A percentile compares a stretch with the other conserved stretches of the same genome.
Conservation (phyloP, 176 grass and related monocot genomes). For the Olyra latifolia region DNA sequence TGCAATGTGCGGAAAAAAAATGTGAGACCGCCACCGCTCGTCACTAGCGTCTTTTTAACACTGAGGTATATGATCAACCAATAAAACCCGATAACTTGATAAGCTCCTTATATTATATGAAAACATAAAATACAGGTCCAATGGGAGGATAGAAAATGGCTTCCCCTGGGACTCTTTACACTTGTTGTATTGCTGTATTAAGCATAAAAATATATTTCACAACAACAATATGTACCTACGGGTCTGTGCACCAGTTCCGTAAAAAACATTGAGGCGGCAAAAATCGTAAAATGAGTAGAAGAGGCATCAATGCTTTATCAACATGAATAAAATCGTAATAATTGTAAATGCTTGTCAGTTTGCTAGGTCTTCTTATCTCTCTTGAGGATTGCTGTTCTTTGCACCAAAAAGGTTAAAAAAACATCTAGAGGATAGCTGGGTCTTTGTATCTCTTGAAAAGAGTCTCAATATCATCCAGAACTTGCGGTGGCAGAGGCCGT, state of each 20-base stretch:
- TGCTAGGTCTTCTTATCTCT: background rate
- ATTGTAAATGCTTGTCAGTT: background rate
- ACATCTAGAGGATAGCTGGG: constrained; percentile 55
- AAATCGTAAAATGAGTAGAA: background rate
- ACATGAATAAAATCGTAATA: constrained; percentile 11
- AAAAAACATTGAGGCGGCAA: background rate
- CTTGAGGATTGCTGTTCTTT: background rate
- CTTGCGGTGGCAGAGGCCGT: constrained; percentile 56
- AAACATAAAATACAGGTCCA: no score
- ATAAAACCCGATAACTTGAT: no score
- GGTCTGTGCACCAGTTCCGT: background rate
- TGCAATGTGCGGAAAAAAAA: no score
- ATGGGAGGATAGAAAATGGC: no score
- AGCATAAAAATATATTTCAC: background rate
- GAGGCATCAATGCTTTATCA: background rate
- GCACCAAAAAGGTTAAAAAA: background rate
- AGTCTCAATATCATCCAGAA: constrained; percentile 52
- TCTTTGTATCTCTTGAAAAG: constrained; percentile 83
- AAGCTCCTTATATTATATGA: no score
- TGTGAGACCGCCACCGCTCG: no score
- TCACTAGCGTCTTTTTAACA: no score
- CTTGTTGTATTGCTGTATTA: no score
- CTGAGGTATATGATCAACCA: no score
- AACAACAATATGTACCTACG: background rate
- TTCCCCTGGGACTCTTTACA: background rate